Base-by-base conservation (phyloP, 495 filamentous ascomycete species). In the Neurospora sp. region DNA sequence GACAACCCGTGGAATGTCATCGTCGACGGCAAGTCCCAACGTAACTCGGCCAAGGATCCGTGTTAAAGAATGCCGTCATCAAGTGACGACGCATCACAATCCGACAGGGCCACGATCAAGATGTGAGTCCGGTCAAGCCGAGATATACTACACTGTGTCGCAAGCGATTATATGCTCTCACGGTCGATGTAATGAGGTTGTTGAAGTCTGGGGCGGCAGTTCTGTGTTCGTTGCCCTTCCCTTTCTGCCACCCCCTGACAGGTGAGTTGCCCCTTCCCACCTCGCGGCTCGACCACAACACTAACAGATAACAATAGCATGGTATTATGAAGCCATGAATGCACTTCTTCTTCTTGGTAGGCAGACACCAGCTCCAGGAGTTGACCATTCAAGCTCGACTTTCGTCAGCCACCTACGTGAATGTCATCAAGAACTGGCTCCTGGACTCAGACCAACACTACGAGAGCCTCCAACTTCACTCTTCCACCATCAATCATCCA, bases 331-430 rank as follows among this genome's bases (percentile, higher is more conserved):
- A 53, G 45, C 45, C 20, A 53, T 53, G 9, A 22, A 53, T 53
- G 3, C 8, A 4, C 44, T 0, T 47, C 18, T 10, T 47, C 3
- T 53, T 47, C 3, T 53, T 5, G 20, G 45, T 12, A 5, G n/a
- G 5, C 0, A 0, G 8, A 1, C 45, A 3, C 1, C 2, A 12
- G n/a, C 6, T n/a, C 1, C 0, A 1, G 8, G 18, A 0, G 42
- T 45, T 45, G 7, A 9, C 5, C 7, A 45, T n/a, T 9, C 9
- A 45, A n/a, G 18, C 4, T n/a, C 18, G 1, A 39, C 7, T 8
- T 8, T 39, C 38, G 1, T 39, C 38, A 8, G 1, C 8, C 7
- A 39, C 38, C 31, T 35, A 4, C 31, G 22, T 22, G 1, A 22
- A 22, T 35, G 31, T 31, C 39, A 2, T 39, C 39, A 3, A 39